These are phyloP conservation scores for Apiospora kogelbergensis DNA, from an alignment of 2,329 filamentous ascomycete genomes.

Conservation along the genomic window DNA sequence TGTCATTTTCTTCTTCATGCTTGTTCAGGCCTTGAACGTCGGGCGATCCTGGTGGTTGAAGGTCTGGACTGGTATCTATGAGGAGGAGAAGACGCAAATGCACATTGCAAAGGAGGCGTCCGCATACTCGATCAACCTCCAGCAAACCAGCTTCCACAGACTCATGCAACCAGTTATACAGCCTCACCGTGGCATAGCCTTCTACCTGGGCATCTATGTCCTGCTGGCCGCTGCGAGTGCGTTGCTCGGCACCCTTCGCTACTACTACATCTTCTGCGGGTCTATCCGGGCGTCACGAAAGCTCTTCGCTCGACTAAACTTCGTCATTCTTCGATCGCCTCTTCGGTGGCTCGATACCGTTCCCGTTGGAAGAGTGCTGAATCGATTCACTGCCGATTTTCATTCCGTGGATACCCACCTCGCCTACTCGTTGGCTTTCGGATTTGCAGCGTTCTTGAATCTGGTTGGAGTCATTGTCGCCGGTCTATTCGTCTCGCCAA, in stretches of 20 bases:
- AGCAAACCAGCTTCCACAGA: slow-evolving; percentile 44
- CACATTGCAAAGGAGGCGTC: slow-evolving; percentile 34
- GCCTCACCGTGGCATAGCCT: slow-evolving; percentile 46
- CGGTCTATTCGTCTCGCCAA: slow-evolving; percentile 65
- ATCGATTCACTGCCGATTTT: slow-evolving; percentile 78
- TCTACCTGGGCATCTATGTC: slow-evolving; percentile 70
- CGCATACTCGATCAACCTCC: slow-evolving; percentile 45
- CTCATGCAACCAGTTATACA: slow-evolving; percentile 29
- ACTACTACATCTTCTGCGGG: slow-evolving; percentile 62
- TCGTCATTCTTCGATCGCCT: slow-evolving; percentile 67
- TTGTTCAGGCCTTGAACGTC: slow-evolving; percentile 55
- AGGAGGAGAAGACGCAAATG: slow-evolving; percentile 28
- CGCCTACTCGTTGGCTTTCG: slow-evolving; percentile 61
- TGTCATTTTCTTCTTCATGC: slow-evolving; percentile 53
- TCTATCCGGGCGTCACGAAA: slow-evolving; percentile 68
- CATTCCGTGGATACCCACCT: slow-evolving; percentile 69
- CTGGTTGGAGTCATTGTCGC: slow-evolving; percentile 67
- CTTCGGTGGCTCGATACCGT: slow-evolving; percentile 81
- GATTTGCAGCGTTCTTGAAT: slow-evolving; percentile 59
- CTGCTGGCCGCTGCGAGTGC: slow-evolving; percentile 57
- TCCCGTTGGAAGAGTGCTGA: slow-evolving; percentile 73
- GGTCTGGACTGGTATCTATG: slow-evolving; percentile 57
- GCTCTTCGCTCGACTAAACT: slow-evolving; percentile 67
- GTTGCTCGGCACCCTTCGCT: slow-evolving; percentile 61
- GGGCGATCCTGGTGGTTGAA: slow-evolving; percentile 64